These are phyloP conservation scores for Pontederia paniculata DNA, from an alignment of 176 grass and related monocot genomes.

Conservation along the genomic window DNA sequence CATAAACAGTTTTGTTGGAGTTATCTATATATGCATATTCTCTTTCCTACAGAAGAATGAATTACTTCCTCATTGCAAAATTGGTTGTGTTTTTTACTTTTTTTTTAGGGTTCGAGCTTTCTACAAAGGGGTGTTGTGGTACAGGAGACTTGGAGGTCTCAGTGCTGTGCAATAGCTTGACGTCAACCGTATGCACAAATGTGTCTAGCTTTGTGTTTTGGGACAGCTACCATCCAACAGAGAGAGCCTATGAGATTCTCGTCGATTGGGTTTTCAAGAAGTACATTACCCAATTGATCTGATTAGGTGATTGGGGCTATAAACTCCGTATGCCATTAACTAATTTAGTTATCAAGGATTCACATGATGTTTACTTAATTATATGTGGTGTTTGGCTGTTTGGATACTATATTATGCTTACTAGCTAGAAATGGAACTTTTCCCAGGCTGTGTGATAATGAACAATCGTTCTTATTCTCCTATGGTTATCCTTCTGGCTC, in stretches of 20 bases:
- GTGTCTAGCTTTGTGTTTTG: conserved; percentile 37
- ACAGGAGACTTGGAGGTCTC: conserved; percentile 11
- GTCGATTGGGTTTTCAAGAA: conserved; percentile 11
- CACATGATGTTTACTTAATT: no score
- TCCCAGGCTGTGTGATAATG: no score
- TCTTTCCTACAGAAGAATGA: background rate
- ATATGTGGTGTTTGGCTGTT: no score
- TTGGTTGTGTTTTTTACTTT: background rate
- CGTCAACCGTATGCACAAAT: conserved; percentile 26
- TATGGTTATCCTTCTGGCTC: no score
- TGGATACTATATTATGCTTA: no score
- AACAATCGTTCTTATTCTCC: no score
- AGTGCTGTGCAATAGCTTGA: conserved; percentile 10
- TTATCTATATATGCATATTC: no score
- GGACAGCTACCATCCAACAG: conserved; percentile 37
- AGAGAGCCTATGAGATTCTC: conserved; percentile 35
- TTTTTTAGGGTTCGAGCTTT: background rate
- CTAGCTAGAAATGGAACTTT: no score
- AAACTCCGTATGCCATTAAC: no score
- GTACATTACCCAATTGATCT: background rate
- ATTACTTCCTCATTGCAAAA: background rate
- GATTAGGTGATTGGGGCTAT: no score
- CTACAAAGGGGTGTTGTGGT: conserved; percentile 11
- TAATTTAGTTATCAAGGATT: no score
- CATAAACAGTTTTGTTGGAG: no score